These are phyloP conservation scores for Crucibulum cyathiforme DNA, from an alignment of 1,284 basidiomycete species.

Conservation along the genomic window DNA sequence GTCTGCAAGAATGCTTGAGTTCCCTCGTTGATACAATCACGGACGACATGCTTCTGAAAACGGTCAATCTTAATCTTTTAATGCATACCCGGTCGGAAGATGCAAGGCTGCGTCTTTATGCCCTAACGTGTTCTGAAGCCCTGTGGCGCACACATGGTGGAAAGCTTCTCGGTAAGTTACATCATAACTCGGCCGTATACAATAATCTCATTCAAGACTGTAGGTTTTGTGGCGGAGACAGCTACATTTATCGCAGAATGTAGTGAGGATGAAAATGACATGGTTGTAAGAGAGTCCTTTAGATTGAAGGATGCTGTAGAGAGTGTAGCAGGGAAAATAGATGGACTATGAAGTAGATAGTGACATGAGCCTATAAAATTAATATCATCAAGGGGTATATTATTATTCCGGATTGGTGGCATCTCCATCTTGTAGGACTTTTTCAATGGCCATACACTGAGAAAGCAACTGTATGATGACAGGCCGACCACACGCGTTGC, in stretches of 20 bases:
- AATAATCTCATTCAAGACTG: constrained; percentile 2
- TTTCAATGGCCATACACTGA: constrained; percentile 73
- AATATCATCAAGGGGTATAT: constrained; percentile 8
- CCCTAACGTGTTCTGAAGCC: constrained; percentile 71
- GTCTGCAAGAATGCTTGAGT: constrained; percentile 54
- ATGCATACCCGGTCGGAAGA: constrained; percentile 89
- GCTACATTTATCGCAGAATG: constrained; percentile 85
- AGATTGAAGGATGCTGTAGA: constrained; percentile 72
- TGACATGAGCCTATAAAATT: constrained; percentile 3
- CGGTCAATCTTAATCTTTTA: constrained; percentile 83
- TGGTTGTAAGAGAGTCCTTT: constrained; percentile 71
- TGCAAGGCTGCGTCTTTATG: constrained; percentile 66
- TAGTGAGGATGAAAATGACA: constrained; percentile 83
- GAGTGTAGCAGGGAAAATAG: constrained; percentile 70
- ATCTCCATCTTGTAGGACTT: constrained; percentile 46
- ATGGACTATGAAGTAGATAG: constrained; percentile 48
- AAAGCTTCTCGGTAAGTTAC: constrained; percentile 67
- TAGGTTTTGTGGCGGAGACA: constrained; percentile 78
- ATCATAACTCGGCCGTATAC: background rate
- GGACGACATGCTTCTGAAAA: constrained; percentile 75
- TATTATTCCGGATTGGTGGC: constrained; percentile 5
- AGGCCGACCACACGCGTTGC: constrained; percentile 68
- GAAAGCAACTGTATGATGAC: constrained; percentile 70
- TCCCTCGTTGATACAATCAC: constrained; percentile 62
- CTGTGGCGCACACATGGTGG: constrained; percentile 84